These are phyloP conservation scores for Sugiyamaella marilandica DNA, from an alignment of 805 yeast genomes.

Conservation along the genomic window DNA sequence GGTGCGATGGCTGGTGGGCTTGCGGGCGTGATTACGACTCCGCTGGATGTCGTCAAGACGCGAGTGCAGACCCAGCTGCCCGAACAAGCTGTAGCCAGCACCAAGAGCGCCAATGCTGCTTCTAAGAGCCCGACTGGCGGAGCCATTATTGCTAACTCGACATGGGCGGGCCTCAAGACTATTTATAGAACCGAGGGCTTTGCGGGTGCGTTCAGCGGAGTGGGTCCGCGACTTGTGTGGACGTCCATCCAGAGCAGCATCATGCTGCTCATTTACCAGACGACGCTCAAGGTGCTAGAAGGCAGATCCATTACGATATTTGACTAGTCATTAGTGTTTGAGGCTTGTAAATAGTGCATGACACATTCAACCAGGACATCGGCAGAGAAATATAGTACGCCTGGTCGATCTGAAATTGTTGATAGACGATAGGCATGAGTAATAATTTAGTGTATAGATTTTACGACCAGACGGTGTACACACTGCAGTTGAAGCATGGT, in stretches of 20 bases:
- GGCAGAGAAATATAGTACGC: too few relatives aligned
- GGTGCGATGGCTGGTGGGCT: constrained; percentile 97
- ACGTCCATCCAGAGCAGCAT: constrained; percentile 92
- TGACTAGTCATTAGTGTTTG: too few relatives aligned
- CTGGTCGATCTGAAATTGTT: too few relatives aligned
- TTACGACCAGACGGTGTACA: too few relatives aligned
- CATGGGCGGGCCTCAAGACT: constrained; percentile 45
- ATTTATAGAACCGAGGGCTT: constrained; percentile 73
- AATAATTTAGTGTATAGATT: too few relatives aligned
- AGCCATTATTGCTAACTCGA: constrained; percentile 38
- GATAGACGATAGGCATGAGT: too few relatives aligned
- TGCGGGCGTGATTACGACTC: constrained; percentile 92
- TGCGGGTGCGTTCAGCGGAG: constrained; percentile 82
- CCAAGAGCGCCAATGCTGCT: neutral
- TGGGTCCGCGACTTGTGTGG: constrained; percentile 96
- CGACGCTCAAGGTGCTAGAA: constrained; percentile 56
- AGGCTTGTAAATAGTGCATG: neutral
- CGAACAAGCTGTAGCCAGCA: neutral
- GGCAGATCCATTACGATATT: neutral
- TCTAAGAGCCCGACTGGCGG: neutral
- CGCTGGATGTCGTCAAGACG: constrained; percentile 90
- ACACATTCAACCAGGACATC: neutral
- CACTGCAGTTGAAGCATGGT: too few relatives aligned
- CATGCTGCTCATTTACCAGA: constrained; percentile 85
- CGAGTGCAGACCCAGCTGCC: constrained; percentile 76